A percentile compares a stretch with the other conserved stretches of the same genome.
Evolutionary conservation across 75 land plant species (phyloP).

Genomic region (Sequoiadendron giganteum): DNA sequence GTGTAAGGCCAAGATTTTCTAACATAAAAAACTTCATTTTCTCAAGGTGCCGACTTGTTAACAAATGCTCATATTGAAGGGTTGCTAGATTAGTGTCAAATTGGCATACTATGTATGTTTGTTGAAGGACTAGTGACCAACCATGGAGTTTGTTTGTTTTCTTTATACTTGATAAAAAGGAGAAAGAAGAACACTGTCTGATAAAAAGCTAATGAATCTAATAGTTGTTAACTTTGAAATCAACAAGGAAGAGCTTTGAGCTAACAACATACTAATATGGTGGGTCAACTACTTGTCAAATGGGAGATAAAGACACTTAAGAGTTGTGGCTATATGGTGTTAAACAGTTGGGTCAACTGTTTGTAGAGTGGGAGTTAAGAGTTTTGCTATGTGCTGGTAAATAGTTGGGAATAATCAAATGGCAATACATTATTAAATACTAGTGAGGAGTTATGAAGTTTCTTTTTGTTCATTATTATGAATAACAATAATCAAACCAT

Average conservation of each 20-base stretch:
- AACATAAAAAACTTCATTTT: not conserved
- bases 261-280: constrained; percentile 4
- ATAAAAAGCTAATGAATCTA: not conserved
- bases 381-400: not conserved
- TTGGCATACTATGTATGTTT: not conserved
- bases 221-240: not conserved
- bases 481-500: not conserved
- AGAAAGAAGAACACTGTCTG: not conserved
- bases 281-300: not conserved
- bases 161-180: not conserved
- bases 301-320: not conserved
- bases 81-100: not conserved
- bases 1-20: not conserved
- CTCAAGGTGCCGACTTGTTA: not conserved
- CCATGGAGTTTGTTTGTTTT: not conserved
- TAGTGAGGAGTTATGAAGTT: not conserved
- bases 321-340: not conserved
- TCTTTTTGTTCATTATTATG: not conserved
- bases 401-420: not conserved
- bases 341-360: not conserved
- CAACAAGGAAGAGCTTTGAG: not conserved
- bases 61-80: not conserved
- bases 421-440: not conserved
- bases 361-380: not conserved
- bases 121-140: constrained; percentile 4